phyloP scores from a whole-genome alignment of 805 yeast species.

The Yarrowia sp. region DNA sequence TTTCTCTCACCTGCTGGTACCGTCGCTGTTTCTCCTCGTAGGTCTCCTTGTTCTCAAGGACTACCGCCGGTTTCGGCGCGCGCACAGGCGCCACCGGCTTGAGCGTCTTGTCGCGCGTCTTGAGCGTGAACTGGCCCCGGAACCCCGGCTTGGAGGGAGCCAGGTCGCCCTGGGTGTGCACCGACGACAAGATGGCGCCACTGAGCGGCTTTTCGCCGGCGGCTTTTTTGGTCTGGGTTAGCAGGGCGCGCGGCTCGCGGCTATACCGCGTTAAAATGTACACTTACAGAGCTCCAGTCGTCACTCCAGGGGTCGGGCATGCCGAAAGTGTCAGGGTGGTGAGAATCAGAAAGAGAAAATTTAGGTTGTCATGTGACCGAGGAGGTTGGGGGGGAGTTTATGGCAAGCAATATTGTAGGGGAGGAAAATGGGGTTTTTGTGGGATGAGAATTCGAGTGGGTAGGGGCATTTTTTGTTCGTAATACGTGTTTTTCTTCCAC shows the following conservation, averaged over 20 bases:
- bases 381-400: not conserved
- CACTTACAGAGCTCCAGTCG: constrained; percentile 36
- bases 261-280: too few relatives aligned
- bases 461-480: too few relatives aligned
- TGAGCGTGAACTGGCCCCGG: constrained; percentile 34
- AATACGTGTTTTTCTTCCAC: too few relatives aligned
- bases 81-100: not conserved
- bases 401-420: not conserved
- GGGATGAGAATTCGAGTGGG: too few relatives aligned
- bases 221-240: constrained; percentile 28
- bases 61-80: constrained; percentile 9
- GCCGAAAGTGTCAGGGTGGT: constrained; percentile 27
- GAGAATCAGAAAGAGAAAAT: not conserved
- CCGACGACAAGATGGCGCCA: constrained; percentile 27
- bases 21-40: constrained; percentile 32
- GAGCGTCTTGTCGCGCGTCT: constrained; percentile 34
- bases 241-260: not conserved
- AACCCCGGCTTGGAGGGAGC: constrained; percentile 15
- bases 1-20: constrained; percentile 32
- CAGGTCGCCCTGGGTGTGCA: constrained; percentile 14
- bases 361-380: constrained; percentile 34
- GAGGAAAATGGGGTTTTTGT: not conserved
- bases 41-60: constrained; percentile 30
- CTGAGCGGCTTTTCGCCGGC: constrained; percentile 19
- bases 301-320: constrained; percentile 39